Conservation (phyloP, 2,329 filamentous ascomycete genomes). For the Xylariaceae sp. region DNA sequence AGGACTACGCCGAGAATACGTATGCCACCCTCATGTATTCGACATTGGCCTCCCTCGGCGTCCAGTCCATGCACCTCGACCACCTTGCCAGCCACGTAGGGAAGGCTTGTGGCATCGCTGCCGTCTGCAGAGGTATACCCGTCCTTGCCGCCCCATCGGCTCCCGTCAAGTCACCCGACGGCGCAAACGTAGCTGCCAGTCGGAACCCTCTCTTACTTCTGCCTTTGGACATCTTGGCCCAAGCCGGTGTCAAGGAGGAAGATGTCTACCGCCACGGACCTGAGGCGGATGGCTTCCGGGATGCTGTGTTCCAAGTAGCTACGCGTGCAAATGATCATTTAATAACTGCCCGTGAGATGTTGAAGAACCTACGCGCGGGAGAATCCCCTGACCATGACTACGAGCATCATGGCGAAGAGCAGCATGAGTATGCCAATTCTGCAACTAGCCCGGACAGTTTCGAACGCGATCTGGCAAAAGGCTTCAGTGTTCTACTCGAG, state of each 20-base stretch:
- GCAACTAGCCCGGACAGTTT: conserved; percentile 34
- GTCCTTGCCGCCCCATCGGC: conserved; percentile 75
- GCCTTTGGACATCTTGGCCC: conserved; percentile 85
- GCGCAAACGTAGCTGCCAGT: conserved; percentile 34
- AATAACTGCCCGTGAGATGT: conserved; percentile 89
- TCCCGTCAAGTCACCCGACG: conserved; percentile 40
- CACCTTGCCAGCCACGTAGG: conserved; percentile 94
- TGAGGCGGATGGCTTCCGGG: conserved; percentile 73
- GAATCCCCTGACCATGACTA: conserved; percentile 78
- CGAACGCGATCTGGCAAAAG: conserved; percentile 47
- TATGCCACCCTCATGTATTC: conserved; percentile 92
- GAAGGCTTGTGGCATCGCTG: conserved; percentile 84
- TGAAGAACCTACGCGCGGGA: conserved; percentile 72
- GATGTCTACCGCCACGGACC: conserved; percentile 80
- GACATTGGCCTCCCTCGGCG: conserved; percentile 72
- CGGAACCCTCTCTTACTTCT: conserved; percentile 61
- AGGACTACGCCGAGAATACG: conserved; percentile 89
- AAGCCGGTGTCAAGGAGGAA: conserved; percentile 77
- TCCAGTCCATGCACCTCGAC: conserved; percentile 80
- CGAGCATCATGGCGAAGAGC: conserved; percentile 78
- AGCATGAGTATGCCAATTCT: conserved; percentile 47
- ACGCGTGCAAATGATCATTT: conserved; percentile 94
- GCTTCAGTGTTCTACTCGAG: conserved; percentile 78
- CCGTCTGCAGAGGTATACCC: conserved; percentile 82
- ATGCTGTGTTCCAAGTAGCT: conserved; percentile 88